Conservation (phyloP, 1,284 basidiomycete genomes). For the Sanghuangporus weigelae region DNA sequence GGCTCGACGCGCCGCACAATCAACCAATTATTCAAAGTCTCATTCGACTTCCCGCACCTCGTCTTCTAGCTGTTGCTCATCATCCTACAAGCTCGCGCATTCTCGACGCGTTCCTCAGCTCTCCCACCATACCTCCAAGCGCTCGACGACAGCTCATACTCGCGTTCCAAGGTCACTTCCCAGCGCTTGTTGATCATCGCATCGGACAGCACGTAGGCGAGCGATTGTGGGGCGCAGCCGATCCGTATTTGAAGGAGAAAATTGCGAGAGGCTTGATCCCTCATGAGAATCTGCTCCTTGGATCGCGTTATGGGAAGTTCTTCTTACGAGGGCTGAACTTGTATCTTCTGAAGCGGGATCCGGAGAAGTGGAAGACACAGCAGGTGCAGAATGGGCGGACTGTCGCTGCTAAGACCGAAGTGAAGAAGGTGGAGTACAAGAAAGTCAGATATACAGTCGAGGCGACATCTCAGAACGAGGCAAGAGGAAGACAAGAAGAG, state of each 20-base stretch:
- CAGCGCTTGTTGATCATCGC: constrained; percentile 76
- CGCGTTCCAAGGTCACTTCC: constrained; percentile 72
- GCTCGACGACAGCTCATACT: constrained; percentile 68
- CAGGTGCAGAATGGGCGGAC: constrained; percentile 32
- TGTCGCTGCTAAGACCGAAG: background rate
- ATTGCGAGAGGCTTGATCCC: constrained; percentile 76
- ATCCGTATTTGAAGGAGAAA: constrained; percentile 91
- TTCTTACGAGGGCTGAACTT: constrained; percentile 78
- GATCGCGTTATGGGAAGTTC: constrained; percentile 81
- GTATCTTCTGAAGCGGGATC: constrained; percentile 69
- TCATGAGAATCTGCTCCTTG: constrained; percentile 65
- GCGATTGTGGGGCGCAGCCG: constrained; percentile 80
- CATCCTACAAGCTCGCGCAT: constrained; percentile 76
- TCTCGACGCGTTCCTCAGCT: constrained; percentile 73
- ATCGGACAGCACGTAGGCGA: constrained; percentile 88
- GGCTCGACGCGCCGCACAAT: constrained; percentile 60
- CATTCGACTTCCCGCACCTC: constrained; percentile 49
- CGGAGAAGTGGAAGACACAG: constrained; percentile 76
- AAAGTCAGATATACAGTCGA: background rate
- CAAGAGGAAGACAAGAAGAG: background rate
- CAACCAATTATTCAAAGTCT: constrained; percentile 52
- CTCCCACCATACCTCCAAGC: constrained; percentile 59
- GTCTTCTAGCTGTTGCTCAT: constrained; percentile 62
- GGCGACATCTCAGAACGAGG: background rate
- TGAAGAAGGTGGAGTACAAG: background rate